phyloP scores from a whole-genome alignment of 1,284 basidiomycete genomes.

The Cryptococcus jaspeensis region DNA sequence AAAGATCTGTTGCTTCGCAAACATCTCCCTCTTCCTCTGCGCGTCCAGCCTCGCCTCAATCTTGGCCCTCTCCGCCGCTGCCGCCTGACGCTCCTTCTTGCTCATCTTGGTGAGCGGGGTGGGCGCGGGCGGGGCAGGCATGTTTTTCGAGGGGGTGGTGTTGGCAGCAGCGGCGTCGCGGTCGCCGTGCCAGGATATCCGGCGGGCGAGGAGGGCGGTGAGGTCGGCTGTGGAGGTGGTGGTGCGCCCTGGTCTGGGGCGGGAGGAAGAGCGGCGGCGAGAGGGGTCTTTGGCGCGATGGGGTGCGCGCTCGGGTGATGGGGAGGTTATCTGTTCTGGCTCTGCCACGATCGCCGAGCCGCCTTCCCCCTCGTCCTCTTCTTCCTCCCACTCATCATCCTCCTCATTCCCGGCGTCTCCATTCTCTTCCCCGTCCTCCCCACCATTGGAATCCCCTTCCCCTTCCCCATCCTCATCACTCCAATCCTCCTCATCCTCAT shows the following conservation, averaged over 20 bases:
- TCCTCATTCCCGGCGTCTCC: conserved; percentile 13
- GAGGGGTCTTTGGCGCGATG: not conserved
- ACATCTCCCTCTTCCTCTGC: conserved; percentile 46
- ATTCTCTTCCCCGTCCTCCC: conserved; percentile 25
- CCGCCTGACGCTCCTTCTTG: conserved; percentile 33
- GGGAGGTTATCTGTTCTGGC: not conserved
- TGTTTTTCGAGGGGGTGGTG: not conserved
- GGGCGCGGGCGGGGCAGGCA: conserved; percentile 32
- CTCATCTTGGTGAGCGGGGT: conserved; percentile 33
- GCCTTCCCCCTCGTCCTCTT: not conserved
- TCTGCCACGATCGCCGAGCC: not conserved
- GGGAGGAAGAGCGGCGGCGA: conserved; percentile 11
- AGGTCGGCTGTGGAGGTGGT: conserved; percentile 11
- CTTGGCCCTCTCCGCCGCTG: conserved; percentile 33
- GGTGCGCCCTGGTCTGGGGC: not conserved
- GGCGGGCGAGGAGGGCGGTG: conserved; percentile 4
- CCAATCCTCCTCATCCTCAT: conserved; percentile 25
- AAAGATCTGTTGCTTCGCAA: conserved; percentile 46
- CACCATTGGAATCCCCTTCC: conserved; percentile 8
- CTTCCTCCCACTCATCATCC: conserved; percentile 5
- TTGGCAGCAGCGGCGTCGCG: not conserved
- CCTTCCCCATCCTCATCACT: conserved; percentile 9
- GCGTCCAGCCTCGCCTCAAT: conserved; percentile 43
- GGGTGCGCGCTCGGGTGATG: not conserved
- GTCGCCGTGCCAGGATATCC: conserved; percentile 3